These are phyloP conservation scores for Diaporthe ilicicola DNA, from an alignment of 2,329 filamentous ascomycete genomes.

Conservation along the genomic window DNA sequence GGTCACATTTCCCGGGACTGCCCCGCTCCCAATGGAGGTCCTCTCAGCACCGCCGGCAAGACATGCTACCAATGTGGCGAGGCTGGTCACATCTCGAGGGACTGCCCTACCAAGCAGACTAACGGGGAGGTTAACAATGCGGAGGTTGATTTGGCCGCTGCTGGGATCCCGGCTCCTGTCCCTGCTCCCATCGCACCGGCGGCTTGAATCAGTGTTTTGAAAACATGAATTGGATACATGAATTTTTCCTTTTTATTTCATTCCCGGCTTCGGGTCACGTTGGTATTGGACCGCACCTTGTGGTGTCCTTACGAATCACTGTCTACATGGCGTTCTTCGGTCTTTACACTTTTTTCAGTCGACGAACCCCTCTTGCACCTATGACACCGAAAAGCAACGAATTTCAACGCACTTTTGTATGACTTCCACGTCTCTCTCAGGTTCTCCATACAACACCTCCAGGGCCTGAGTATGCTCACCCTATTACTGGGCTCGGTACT, in stretches of 20 bases:
- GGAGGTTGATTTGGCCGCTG: conserved; percentile 55
- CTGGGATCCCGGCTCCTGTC: conserved; percentile 46
- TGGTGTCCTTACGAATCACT: conserved; percentile 2
- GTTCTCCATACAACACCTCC: conserved; percentile 2
- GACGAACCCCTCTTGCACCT: neutral
- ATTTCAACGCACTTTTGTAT: conserved; percentile 15
- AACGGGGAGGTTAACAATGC: conserved; percentile 56
- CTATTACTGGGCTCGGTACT: neutral
- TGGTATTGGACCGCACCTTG: neutral
- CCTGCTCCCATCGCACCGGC: conserved; percentile 52
- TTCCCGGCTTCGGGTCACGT: neutral
- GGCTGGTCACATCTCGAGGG: conserved; percentile 93
- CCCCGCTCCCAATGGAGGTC: conserved; percentile 94
- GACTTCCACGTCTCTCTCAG: conserved; percentile 6
- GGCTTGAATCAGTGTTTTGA: conserved; percentile 43
- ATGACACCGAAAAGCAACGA: conserved; percentile 16
- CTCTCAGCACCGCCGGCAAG: conserved; percentile 95
- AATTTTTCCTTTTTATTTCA: neutral
- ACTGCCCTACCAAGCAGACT: conserved; percentile 80
- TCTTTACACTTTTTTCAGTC: conserved; percentile 18
- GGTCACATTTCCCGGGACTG: conserved; percentile 94
- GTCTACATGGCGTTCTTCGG: conserved; percentile 11
- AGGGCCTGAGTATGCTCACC: neutral
- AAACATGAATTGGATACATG: conserved; percentile 8
- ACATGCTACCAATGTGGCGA: conserved; percentile 98